Conservation (phyloP, 2,329 filamentous ascomycete species). For the Fusarium sterilihyphosum region DNA sequence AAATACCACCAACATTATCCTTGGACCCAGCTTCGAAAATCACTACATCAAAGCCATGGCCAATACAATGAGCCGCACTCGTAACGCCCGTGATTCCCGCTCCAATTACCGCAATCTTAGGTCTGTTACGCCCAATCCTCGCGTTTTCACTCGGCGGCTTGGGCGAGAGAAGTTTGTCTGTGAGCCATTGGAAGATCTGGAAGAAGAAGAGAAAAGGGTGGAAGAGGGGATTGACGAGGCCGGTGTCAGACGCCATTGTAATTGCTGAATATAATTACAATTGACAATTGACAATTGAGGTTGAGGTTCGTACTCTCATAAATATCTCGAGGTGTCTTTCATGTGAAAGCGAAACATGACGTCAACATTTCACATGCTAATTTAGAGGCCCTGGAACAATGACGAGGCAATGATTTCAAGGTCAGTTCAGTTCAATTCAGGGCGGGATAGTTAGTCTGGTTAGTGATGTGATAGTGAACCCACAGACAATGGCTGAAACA, state of each 20-base stretch:
- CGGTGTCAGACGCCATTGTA: conserved; percentile 45
- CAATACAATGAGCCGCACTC: conserved; percentile 82
- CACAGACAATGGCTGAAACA: conserved; percentile 28
- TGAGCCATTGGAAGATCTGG: conserved; percentile 71
- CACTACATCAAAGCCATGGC: conserved; percentile 84
- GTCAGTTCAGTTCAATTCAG: neutral
- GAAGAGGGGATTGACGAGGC: conserved; percentile 54
- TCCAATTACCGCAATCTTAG: conserved; percentile 75
- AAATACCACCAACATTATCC: conserved; percentile 79
- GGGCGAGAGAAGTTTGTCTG: conserved; percentile 74
- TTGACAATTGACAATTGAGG: neutral
- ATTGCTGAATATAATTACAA: neutral
- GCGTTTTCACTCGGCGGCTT: conserved; percentile 69
- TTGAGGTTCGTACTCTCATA: neutral
- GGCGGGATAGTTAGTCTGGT: neutral
- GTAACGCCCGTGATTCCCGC: conserved; percentile 80
- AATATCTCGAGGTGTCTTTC: neutral
- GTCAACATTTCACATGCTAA: conserved; percentile 40
- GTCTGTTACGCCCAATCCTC: conserved; percentile 60
- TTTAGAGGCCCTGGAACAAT: neutral
- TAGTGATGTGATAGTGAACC: neutral
- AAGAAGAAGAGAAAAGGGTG: conserved; percentile 71
- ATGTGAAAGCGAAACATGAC: conserved; percentile 41
- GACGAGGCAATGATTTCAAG: conserved; percentile 32
- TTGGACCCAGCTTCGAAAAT: conserved; percentile 79